A percentile compares a stretch with the other conserved stretches of the same genome.
phyloP scores from a whole-genome alignment of 2,329 filamentous ascomycete species.

The Cercospora sesami region DNA sequence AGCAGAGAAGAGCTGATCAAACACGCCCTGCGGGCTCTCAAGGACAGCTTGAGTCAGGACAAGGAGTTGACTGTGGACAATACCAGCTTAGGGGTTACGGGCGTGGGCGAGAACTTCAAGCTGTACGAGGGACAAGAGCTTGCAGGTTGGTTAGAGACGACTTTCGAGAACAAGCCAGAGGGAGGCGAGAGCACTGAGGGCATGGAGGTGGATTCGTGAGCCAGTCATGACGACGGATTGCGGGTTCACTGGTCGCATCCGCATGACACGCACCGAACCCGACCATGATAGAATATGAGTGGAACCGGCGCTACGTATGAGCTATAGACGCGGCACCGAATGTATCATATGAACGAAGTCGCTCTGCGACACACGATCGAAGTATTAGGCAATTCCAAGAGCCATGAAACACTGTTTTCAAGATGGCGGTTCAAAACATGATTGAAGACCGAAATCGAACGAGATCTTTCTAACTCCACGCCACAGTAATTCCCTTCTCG shows the following conservation, averaged over 20 bases:
- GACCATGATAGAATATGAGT: conserved; percentile 4
- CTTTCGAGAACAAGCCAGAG: conserved; percentile 49
- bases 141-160: conserved; percentile 78
- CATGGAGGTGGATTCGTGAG: conserved; percentile 37
- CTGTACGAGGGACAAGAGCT: conserved; percentile 88
- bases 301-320: neutral
- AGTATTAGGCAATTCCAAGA: neutral
- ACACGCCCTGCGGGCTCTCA: conserved; percentile 86
- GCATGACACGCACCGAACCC: neutral
- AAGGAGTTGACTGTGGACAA: conserved; percentile 97
- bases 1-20: conserved; percentile 81
- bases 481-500: conserved; percentile 37
- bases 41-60: conserved; percentile 94
- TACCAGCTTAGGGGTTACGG: conserved; percentile 86
- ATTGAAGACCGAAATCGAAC: neutral
- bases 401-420: neutral
- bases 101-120: conserved; percentile 85
- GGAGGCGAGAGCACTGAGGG: conserved; percentile 28
- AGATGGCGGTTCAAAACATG: neutral
- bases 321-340: conserved; percentile 6
- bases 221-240: neutral
- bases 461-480: conserved; percentile 19
- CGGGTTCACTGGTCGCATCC: neutral
- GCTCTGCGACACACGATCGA: neutral
- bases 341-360: conserved; percentile 10